Evolutionary conservation across 2,329 filamentous ascomycete species (phyloP), one percentile per base, ranked within the genome.

Genomic region (Penicillium sclerotiorum): DNA sequence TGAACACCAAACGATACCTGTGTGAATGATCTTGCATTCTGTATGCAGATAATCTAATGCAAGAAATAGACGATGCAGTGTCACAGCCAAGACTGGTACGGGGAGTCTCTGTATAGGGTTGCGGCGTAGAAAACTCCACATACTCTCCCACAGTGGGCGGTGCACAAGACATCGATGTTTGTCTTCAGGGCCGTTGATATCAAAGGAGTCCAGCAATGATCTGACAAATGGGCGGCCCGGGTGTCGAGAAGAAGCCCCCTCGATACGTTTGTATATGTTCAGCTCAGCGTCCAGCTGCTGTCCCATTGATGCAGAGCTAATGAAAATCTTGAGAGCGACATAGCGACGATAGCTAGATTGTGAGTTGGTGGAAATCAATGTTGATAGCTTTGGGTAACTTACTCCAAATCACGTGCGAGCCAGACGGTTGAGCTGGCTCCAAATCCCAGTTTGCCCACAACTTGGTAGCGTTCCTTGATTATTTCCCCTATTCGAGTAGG

Each of bases 61-160:
- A 4, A 57, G 22, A 39, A 57, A 57, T 15, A 55, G 41, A 18
- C 45, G 55, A 12, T 54, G 45, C 23, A 56, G 54, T 0, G 23
- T 17, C 1, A 56, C 13, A n/a, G 46, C 54, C 2, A 56, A 7
- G 1, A 56, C 15, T 28, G 43, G 21, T 27, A 25, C 13, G 2
- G 72, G 69, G 1, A 79, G 62, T 35, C 68, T 68, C 45, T 54
- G 49, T 0, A 69, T 49, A 4, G 72, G 73, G 45, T 76, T 77
- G 18, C 73, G 73, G 33, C 52, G 55, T 6, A 78, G 53, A 41
- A 77, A 74, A 1, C 61, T 55, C 38, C 63, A 48, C 0, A 74
- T 57, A 61, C 68, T 79, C 43, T 77, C 73, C 64, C 70, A 75
- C n/a, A 79, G 63, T 11, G 73, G 75, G 6, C 62, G 65, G 62